A percentile compares a stretch with the other conserved stretches of the same genome.
Evolutionary conservation across 2,329 filamentous ascomycete species (phyloP).

Genomic region (Akanthomyces lecanii): DNA sequence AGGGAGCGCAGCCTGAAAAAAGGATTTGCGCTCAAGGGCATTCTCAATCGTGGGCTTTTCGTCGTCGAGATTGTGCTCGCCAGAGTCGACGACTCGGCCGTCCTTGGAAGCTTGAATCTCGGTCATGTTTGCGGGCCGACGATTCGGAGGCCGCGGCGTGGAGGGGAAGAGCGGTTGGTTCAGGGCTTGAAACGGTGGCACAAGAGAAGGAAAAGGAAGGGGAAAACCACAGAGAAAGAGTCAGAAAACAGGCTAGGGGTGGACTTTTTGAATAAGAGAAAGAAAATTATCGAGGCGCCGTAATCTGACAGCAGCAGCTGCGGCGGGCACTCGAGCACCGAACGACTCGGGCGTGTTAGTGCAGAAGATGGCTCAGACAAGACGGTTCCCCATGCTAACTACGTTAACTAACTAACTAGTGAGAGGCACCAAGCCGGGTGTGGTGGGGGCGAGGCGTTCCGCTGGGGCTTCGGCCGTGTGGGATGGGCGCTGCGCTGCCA

Average conservation of each 20-base stretch:
- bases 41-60: constrained; percentile 4
- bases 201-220: background rate
- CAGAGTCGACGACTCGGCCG: background rate
- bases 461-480: background rate
- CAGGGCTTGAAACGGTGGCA: background rate
- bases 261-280: constrained; percentile 2
- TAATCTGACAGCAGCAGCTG: background rate
- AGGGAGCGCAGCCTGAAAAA: constrained; percentile 42
- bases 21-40: constrained; percentile 15
- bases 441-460: constrained; percentile 13
- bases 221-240: background rate
- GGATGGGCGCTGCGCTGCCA: background rate
- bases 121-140: background rate
- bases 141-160: background rate
- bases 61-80: background rate
- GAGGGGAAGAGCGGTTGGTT: background rate
- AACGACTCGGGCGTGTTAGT: background rate
- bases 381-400: background rate
- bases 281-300: background rate
- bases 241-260: background rate
- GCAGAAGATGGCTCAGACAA: background rate
- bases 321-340: background rate
- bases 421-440: background rate
- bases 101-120: constrained; percentile 15
- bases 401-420: background rate